Conservation (phyloP, 768 basidiomycete species). For the Suillus ampliporus region DNA sequence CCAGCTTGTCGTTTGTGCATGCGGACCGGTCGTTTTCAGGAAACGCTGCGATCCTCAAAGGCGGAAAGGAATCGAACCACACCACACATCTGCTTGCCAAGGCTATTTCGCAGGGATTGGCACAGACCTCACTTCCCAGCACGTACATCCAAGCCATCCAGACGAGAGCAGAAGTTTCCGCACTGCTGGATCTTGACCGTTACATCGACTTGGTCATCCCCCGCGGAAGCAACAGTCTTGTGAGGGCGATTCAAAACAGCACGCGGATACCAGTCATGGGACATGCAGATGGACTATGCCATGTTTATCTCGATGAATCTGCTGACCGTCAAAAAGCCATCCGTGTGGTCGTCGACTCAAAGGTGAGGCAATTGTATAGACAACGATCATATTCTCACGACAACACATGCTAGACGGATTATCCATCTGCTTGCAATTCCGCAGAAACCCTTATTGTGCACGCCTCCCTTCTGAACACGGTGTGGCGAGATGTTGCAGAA, state of each 20-base stretch:
- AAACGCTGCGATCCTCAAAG: constrained; percentile 96
- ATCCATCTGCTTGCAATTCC: constrained; percentile 96
- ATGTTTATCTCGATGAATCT: constrained; percentile 84
- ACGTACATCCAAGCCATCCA: constrained; percentile 93
- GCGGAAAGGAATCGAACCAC: constrained; percentile 91
- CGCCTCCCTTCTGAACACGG: constrained; percentile 63
- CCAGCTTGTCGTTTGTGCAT: constrained; percentile 8
- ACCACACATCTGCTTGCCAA: constrained; percentile 79
- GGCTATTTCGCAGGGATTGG: constrained; percentile 80
- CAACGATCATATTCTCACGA: constrained; percentile 11
- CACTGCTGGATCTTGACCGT: constrained; percentile 82
- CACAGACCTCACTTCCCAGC: constrained; percentile 71
- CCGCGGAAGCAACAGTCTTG: constrained; percentile 90
- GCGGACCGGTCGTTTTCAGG: constrained; percentile 50
- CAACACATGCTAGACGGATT: constrained; percentile 66
- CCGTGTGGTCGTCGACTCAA: constrained; percentile 86
- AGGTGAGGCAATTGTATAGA: constrained; percentile 55
- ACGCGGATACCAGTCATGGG: constrained; percentile 99
- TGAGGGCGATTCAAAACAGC: constrained; percentile 84
- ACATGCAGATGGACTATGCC: constrained; percentile 95
- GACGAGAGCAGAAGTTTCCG: constrained; percentile 89
- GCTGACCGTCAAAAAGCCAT: constrained; percentile 83
- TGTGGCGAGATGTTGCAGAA: constrained; percentile 84
- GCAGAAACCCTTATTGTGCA: constrained; percentile 91
- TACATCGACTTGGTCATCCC: constrained; percentile 99